A percentile compares a stretch with the other conserved stretches of the same genome.
Conservation (phyloP, 371 early-diverging fungal species). For the Zancudomyces culisetae region DNA sequence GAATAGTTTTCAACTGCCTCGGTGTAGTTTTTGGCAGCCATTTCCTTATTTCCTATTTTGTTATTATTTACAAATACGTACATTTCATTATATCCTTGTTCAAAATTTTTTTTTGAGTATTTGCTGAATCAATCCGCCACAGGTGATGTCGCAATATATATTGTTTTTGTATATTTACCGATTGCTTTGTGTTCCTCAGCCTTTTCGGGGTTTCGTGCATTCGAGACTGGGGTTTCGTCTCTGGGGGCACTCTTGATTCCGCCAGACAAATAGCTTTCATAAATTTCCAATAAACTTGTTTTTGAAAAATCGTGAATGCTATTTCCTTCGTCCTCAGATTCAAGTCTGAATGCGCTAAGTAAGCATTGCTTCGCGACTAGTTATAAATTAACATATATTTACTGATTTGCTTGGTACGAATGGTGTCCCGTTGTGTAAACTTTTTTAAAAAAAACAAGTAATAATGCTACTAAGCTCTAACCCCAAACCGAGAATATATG, state of each 20-base stretch:
- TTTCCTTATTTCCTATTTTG: conserved; percentile 31
- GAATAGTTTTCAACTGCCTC: conserved; percentile 76
- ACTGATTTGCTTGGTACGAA: no score
- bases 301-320: conserved; percentile 50
- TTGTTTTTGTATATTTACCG: no score
- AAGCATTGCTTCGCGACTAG: conserved; percentile 84
- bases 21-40: conserved; percentile 49
- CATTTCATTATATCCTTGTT: conserved; percentile 5
- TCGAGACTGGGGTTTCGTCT: no score
- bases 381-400: neutral
- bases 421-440: no score
- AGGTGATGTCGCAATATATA: no score
- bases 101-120: neutral
- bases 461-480: neutral
- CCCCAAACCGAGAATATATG: neutral
- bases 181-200: no score
- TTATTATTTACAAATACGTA: conserved; percentile 42
- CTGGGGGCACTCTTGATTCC: no score
- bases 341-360: conserved; percentile 79
- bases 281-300: conserved; percentile 61
- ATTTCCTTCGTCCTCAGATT: conserved; percentile 45
- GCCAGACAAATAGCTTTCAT: conserved; percentile 76
- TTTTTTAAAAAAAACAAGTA: neutral
- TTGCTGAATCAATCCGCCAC: no score
- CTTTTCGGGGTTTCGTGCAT: no score